phyloP scores from a whole-genome alignment of 768 basidiomycete species.

The Termitomyces sp. region DNA sequence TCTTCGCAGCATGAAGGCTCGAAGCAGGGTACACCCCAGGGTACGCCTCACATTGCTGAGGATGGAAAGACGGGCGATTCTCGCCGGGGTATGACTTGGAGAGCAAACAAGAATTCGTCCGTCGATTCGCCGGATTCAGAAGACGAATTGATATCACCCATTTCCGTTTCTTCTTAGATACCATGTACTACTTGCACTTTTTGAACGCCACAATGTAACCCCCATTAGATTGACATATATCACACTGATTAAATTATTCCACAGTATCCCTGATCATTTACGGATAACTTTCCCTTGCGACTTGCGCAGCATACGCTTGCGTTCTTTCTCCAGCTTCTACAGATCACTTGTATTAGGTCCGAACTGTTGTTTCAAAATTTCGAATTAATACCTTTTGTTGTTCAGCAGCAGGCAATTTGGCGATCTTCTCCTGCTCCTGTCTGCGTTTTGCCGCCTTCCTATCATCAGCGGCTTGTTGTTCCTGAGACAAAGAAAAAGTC shows the following conservation, averaged over 20 bases:
- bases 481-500: conserved; percentile 9
- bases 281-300: conserved; percentile 58
- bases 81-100: neutral
- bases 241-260: conserved; percentile 5
- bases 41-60: neutral
- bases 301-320: conserved; percentile 66
- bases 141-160: neutral
- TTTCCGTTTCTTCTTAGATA: conserved; percentile 1
- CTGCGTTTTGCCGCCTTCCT: conserved; percentile 69
- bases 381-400: conserved; percentile 64
- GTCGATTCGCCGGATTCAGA: neutral
- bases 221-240: conserved; percentile 17
- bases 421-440: conserved; percentile 67
- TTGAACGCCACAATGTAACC: neutral
- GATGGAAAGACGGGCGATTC: neutral
- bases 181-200: neutral
- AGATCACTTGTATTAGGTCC: conserved; percentile 1
- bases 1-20: conserved; percentile 9
- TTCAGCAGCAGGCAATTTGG: conserved; percentile 70
- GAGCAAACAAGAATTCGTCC: neutral
- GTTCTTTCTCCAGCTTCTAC: conserved; percentile 70
- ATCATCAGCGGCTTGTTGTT: conserved; percentile 51
- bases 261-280: conserved; percentile 30
- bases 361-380: neutral
- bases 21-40: conserved; percentile 1